Evolutionary conservation across 495 filamentous ascomycete genomes (phyloP).

Genomic region (Sabuloglossum arenarium): DNA sequence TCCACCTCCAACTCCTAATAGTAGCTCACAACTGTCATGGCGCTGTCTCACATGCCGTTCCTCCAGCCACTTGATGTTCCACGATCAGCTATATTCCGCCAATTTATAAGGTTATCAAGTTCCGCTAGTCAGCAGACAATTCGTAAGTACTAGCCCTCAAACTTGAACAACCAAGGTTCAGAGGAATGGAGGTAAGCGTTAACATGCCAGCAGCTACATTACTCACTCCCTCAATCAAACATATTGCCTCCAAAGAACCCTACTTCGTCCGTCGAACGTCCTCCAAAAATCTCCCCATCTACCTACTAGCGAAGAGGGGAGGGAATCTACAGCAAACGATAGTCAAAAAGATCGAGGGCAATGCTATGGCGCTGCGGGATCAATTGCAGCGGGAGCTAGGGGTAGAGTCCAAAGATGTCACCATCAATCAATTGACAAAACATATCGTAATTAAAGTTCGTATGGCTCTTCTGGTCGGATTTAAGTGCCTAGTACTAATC

Average conservation of each 20-base stretch:
- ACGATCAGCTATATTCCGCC: not conserved
- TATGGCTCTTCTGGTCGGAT: not conserved
- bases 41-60: not conserved
- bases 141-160: not conserved
- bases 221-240: not conserved
- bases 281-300: slow-evolving; percentile 59
- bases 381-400: slow-evolving; percentile 16
- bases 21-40: not conserved
- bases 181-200: not conserved
- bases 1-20: too few relatives aligned
- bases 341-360: slow-evolving; percentile 61
- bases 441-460: slow-evolving; percentile 17
- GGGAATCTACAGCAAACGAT: slow-evolving; percentile 57
- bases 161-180: not conserved
- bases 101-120: slow-evolving; percentile 1
- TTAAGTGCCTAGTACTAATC: not conserved
- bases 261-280: slow-evolving; percentile 58
- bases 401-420: slow-evolving; percentile 13
- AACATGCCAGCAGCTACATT: not conserved
- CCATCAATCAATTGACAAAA: slow-evolving; percentile 17
- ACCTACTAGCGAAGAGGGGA: slow-evolving; percentile 49
- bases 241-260: slow-evolving; percentile 12
- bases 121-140: not conserved
- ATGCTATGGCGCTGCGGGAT: slow-evolving; percentile 14
- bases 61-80: not conserved